Base-by-base conservation (phyloP, 768 basidiomycete species). In the Mycena galopus region DNA sequence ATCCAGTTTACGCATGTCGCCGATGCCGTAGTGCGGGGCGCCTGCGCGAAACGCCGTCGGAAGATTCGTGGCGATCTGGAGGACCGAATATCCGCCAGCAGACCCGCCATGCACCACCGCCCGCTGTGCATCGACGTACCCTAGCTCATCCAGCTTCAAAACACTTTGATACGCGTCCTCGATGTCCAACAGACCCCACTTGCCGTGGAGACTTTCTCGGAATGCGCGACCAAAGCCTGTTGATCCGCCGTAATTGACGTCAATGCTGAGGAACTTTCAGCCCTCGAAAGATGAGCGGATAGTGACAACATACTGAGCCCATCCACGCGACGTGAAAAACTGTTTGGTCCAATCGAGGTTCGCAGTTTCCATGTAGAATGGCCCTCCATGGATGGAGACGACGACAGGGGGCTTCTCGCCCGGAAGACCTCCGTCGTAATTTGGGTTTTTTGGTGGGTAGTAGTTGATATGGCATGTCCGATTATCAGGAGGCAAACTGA, bases 141-240 rank as follows among this genome's bases (percentile, higher is more conserved):
- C 70, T 72, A 87, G 83, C 1, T 81, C 80, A 68, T 82, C 70
- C 42, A 90, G 83, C 62, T 82, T 67, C 32, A 77, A 75, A 0
- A 86, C 85, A 5, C 87, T 85, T 19, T 79, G 74, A 21, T 83
- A 83, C 47, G 85, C 85, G 78, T 92, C 91, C 29, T 81, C 76
- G 6, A 90, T 81, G 71, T 92, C 91, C 30, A 87, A 84, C 21
- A 91, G 69, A 16, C 91, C 91, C 91, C 91, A 92, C n/a, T 85
- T 80, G 4, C 84, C 85, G 53, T 81, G 78, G 0, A 91, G 84
- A 12, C 87, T 84, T 81, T 80, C 21, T 32, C 67, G 58, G 35
- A 51, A 68, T 4, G 58, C 58, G 23, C 50, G 44, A 3, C 67
- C 67, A 27, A 51, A 68, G 3, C 67, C 58, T 1, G 67, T 68